phyloP scores from a whole-genome alignment of 345 rosid genomes.

The Cardiospermum halicacabum region DNA sequence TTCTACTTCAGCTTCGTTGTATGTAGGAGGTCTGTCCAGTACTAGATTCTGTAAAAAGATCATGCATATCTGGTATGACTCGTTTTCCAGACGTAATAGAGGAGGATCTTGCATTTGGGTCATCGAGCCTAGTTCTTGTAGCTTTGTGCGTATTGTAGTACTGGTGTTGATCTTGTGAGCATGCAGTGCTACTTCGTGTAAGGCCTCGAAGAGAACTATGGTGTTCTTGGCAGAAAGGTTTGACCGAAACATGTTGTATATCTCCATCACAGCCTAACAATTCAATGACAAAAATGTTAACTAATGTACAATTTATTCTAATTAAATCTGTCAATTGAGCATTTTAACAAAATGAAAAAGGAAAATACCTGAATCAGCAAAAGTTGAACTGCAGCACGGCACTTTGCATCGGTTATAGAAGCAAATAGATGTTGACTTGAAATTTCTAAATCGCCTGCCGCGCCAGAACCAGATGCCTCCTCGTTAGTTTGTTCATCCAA shows the following conservation, averaged over 20 bases:
- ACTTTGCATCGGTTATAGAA: conserved; percentile 77
- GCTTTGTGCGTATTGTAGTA: conserved; percentile 49
- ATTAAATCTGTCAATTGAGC: not conserved
- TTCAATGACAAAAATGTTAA: conserved; percentile 10
- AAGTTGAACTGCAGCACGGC: conserved; percentile 98
- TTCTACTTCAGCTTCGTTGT: conserved; percentile 56
- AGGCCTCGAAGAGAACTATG: conserved; percentile 71
- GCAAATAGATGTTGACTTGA: conserved; percentile 46
- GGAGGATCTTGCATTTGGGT: conserved; percentile 99
- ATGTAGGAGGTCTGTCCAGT: conserved; percentile 47
- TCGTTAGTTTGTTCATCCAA: conserved; percentile 34
- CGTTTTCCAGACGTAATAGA: conserved; percentile 83
- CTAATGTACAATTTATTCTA: not conserved
- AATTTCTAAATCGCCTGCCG: conserved; percentile 44
- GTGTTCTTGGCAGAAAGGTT: conserved; percentile 68
- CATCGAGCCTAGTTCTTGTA: conserved; percentile 79
- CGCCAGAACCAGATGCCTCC: conserved; percentile 40
- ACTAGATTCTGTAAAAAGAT: conserved; percentile 81
- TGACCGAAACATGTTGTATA: conserved; percentile 77
- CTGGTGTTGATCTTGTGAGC: conserved; percentile 73
- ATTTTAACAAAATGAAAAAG: too few species aligned
- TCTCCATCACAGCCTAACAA: conserved; percentile 92
- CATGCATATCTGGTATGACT: conserved; percentile 90
- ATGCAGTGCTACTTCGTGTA: conserved; percentile 75
- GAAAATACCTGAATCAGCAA: conserved; percentile 80